Conservation (phyloP, 495 filamentous ascomycete genomes). For the Bryoglossum gracile region DNA sequence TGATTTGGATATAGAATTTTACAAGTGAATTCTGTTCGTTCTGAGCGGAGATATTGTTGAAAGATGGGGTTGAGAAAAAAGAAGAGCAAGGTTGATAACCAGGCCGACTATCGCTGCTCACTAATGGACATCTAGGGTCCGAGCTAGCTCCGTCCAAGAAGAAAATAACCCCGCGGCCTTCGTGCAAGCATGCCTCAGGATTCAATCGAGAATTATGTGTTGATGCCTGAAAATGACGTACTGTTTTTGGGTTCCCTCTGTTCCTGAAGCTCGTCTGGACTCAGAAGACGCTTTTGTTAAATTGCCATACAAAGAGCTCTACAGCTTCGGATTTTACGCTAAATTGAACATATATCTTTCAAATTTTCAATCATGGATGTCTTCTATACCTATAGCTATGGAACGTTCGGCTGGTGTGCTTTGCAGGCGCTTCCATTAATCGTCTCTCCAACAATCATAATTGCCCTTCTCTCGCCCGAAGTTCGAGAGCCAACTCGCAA, state of each 20-base stretch:
- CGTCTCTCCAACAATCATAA: constrained; percentile 57
- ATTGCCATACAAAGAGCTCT: background rate
- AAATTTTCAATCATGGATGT: constrained; percentile 28
- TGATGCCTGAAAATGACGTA: too few species aligned
- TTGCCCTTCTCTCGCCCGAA: constrained; percentile 52
- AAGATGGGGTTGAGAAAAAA: background rate
- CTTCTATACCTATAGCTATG: constrained; percentile 59
- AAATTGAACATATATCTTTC: too few species aligned
- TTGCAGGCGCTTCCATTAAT: constrained; percentile 61
- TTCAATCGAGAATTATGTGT: too few species aligned
- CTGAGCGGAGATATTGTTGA: background rate
- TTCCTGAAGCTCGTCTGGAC: background rate
- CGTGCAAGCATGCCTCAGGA: too few species aligned
- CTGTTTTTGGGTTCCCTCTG: background rate
- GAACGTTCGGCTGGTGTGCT: constrained; percentile 52
- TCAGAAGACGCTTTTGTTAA: background rate
- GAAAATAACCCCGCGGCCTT: too few species aligned
- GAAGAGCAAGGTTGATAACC: too few species aligned
- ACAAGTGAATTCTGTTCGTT: too few species aligned
- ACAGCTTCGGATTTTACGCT: too few species aligned
- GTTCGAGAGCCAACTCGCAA: constrained; percentile 47
- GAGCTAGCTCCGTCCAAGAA: too few species aligned
- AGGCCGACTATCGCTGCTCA: too few species aligned
- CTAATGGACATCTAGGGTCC: too few species aligned
- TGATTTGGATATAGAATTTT: too few species aligned